Percentiles rank a stretch among this genome's conserved stretches.
Conservation (phyloP, 352 stramenopile species). For the Pythium brachiatum region DNA sequence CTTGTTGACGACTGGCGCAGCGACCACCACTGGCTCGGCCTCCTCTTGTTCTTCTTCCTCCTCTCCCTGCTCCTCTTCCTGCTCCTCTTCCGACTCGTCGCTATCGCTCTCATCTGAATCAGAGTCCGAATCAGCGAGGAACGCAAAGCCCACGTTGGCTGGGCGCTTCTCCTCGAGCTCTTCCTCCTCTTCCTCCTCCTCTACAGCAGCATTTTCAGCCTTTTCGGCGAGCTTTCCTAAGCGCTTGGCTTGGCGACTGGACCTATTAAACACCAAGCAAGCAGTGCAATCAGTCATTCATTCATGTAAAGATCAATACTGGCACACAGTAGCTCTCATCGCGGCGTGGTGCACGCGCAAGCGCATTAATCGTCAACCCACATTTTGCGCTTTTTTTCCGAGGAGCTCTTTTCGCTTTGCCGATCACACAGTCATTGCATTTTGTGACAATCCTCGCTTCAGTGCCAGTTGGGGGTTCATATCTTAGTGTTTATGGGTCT, state of each 20-base stretch:
- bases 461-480: background rate
- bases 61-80: constrained; percentile 38
- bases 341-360: background rate
- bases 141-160: constrained; percentile 61
- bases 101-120: constrained; percentile 37
- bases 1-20: constrained; percentile 8
- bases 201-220: constrained; percentile 16
- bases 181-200: constrained; percentile 39
- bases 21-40: background rate
- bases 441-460: constrained; percentile 7
- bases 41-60: constrained; percentile 8
- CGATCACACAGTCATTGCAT: background rate
- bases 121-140: constrained; percentile 68
- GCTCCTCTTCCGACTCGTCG: constrained; percentile 22
- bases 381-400: constrained; percentile 9
- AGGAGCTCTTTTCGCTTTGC: background rate
- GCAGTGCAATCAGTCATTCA: background rate
- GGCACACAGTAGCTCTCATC: background rate
- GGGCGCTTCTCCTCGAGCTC: constrained; percentile 55
- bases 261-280: constrained; percentile 36
- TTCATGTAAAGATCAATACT: background rate
- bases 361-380: constrained; percentile 4
- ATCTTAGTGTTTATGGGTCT: constrained; percentile 1
- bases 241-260: constrained; percentile 74
- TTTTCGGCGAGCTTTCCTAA: constrained; percentile 48